Base-by-base conservation (phyloP, 2,329 filamentous ascomycete genomes). In the Capronia epimyces region DNA sequence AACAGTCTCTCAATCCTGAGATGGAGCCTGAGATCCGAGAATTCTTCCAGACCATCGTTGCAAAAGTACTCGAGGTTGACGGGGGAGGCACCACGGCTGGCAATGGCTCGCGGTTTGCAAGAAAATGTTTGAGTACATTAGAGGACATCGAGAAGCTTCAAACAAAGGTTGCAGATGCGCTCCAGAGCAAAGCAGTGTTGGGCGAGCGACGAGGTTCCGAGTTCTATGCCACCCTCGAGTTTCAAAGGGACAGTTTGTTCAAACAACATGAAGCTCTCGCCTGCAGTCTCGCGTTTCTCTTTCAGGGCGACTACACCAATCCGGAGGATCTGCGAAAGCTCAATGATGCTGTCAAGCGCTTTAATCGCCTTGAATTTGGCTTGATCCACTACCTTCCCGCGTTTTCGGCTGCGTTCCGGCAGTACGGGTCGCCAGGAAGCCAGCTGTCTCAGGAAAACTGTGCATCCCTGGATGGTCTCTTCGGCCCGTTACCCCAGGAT, bases 261-360 rank as follows among this genome's bases (percentile, higher is more conserved):
- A 84, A 88, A 63, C 91, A 98, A 67, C 94, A 98, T 65, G 91
- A 98, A 65, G 81, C 86, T 13, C 74, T 99, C 13, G 84, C 85
- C 10, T 79, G 89, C n/a, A 86, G 95, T 46, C 72, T 94, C 45
- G 83, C 82, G 55, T 83, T 86, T 54, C 79, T 93, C 48, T 80
- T 95, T 55, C 88, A 90, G 62, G 84, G 82, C 58, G 81, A 83
- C 47, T 84, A 86, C 60, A 84, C 83, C 2, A 80, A 78, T 39
- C 71, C 80, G 3, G 75, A 82, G 29, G 89, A 96, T 64, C 90
- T 95, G 61, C 77, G 82, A 37, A 73, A 80, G 4, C 80, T 97
- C 34, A 69, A 96, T 36, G 75, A 76, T 32, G 75, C 78, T 2
- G 70, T 94, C 48, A 49, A 58, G 24, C 86, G 83, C 60, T 82